A percentile compares a stretch with the other conserved stretches of the same genome.
phyloP scores from a whole-genome alignment of 176 grass and related monocot genomes.

The Raddia distichophylla region DNA sequence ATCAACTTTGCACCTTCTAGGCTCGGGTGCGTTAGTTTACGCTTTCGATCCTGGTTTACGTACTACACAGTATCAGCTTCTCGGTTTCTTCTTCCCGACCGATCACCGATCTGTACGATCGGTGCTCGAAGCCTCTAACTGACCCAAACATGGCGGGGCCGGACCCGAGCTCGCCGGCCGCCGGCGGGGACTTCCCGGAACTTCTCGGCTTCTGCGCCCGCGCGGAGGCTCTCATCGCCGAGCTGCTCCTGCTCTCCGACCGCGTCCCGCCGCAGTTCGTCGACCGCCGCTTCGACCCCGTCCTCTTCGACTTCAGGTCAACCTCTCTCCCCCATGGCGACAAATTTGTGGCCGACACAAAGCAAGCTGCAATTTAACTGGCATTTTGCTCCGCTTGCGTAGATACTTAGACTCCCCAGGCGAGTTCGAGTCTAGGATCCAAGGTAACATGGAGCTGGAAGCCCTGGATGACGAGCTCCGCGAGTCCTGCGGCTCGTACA shows the following conservation, averaged over 20 bases:
- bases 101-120: neutral
- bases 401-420: constrained; percentile 73
- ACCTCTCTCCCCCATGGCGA: neutral
- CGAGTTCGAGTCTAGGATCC: constrained; percentile 64
- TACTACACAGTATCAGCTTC: neutral
- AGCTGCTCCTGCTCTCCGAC: constrained; percentile 67
- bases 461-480: constrained; percentile 70
- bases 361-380: neutral
- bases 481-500: constrained; percentile 65
- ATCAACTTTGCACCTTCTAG: too few relatives aligned
- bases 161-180: constrained; percentile 12
- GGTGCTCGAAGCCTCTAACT: too few relatives aligned
- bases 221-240: constrained; percentile 65
- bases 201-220: constrained; percentile 69
- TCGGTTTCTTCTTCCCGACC: neutral
- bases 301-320: constrained; percentile 80
- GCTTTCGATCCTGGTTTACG: neutral
- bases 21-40: neutral
- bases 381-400: constrained; percentile 9
- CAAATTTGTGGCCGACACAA: neutral
- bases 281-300: constrained; percentile 55
- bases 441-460: constrained; percentile 55
- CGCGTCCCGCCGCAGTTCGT: constrained; percentile 54
- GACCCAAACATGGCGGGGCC: constrained; percentile 27
- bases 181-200: constrained; percentile 50